phyloP scores from a whole-genome alignment of 2,329 filamentous ascomycete genomes.

The Neopestalotiopsis rosae region DNA sequence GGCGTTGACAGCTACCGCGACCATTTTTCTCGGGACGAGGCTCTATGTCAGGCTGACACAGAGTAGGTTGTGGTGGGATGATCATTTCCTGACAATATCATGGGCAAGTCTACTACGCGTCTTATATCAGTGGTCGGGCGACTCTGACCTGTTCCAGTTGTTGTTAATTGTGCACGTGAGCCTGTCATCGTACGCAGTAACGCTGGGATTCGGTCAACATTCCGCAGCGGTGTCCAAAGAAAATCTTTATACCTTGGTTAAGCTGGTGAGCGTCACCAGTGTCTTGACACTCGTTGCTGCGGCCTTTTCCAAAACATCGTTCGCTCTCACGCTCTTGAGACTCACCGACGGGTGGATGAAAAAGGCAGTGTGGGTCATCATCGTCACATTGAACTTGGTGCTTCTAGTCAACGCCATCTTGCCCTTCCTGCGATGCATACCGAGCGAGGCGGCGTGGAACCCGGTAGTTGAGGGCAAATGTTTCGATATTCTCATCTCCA shows the following conservation, averaged over 20 bases:
- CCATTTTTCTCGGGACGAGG: slow-evolving; percentile 14
- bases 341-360: slow-evolving; percentile 34
- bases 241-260: neutral
- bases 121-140: neutral
- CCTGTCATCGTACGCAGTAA: slow-evolving; percentile 15
- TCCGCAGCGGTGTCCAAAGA: slow-evolving; percentile 4
- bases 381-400: slow-evolving; percentile 34
- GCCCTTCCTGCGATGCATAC: slow-evolving; percentile 27
- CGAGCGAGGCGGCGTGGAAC: slow-evolving; percentile 23
- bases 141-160: neutral
- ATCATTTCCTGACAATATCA: slow-evolving; percentile 16
- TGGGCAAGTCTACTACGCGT: slow-evolving; percentile 14
- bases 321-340: slow-evolving; percentile 40
- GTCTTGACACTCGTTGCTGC: slow-evolving; percentile 33
- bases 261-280: slow-evolving; percentile 8
- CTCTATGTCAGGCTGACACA: slow-evolving; percentile 14
- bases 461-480: slow-evolving; percentile 20
- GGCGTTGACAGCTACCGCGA: slow-evolving; percentile 17
- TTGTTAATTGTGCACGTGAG: slow-evolving; percentile 2
- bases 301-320: slow-evolving; percentile 45
- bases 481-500: slow-evolving; percentile 23
- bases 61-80: slow-evolving; percentile 20
- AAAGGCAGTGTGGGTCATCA: slow-evolving; percentile 37
- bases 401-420: slow-evolving; percentile 31
- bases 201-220: slow-evolving; percentile 18